Percentiles rank a stretch among this genome's conserved stretches.
Conservation (phyloP, 2,329 filamentous ascomycete species). For the Cercospora zeae-maydis region DNA sequence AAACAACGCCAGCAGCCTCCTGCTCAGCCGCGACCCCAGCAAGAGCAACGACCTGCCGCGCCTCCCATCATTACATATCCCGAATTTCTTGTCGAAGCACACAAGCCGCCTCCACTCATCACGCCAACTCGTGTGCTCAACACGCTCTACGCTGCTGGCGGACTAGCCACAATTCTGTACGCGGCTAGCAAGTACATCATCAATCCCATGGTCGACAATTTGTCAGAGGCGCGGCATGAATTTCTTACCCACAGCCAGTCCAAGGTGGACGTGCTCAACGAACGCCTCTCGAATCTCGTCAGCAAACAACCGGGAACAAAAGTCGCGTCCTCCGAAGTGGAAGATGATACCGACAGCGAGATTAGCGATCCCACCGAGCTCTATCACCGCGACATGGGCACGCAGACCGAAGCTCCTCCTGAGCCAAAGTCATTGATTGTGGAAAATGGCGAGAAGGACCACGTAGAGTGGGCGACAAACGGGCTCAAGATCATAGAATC, state of each 20-base stretch:
- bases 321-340: slow-evolving; percentile 33
- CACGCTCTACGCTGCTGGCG: slow-evolving; percentile 56
- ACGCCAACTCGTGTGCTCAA: slow-evolving; percentile 55
- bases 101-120: slow-evolving; percentile 57
- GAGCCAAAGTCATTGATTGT: slow-evolving; percentile 39
- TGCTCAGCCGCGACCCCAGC: slow-evolving; percentile 11
- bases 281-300: slow-evolving; percentile 45
- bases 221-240: slow-evolving; percentile 56
- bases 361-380: slow-evolving; percentile 68
- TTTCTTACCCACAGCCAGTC: slow-evolving; percentile 51
- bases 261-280: slow-evolving; percentile 55
- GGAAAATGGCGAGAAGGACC: slow-evolving; percentile 22
- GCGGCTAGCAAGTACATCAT: slow-evolving; percentile 67
- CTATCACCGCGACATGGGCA: slow-evolving; percentile 76
- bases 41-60: slow-evolving; percentile 39
- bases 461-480: slow-evolving; percentile 28
- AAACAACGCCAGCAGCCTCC: slow-evolving; percentile 23
- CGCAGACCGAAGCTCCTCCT: slow-evolving; percentile 63
- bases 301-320: slow-evolving; percentile 28
- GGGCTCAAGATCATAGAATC: slow-evolving; percentile 49
- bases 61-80: slow-evolving; percentile 65
- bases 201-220: slow-evolving; percentile 55
- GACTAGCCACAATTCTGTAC: slow-evolving; percentile 59
- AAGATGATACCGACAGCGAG: slow-evolving; percentile 49
- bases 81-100: slow-evolving; percentile 59